phyloP scores from a whole-genome alignment of 2,329 filamentous ascomycete species.

The Exserohilum turcica region DNA sequence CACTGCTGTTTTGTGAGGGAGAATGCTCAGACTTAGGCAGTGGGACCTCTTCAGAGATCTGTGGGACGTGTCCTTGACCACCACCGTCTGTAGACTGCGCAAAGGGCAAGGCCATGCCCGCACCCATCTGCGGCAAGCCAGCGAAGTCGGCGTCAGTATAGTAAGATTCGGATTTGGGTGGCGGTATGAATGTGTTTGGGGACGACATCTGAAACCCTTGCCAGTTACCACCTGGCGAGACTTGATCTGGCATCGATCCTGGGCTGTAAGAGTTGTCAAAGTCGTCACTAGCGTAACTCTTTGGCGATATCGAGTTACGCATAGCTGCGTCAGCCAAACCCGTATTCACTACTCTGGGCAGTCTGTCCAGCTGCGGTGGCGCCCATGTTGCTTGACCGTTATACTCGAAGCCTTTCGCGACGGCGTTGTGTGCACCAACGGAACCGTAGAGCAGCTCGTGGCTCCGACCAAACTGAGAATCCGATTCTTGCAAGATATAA shows the following conservation, averaged over 20 bases:
- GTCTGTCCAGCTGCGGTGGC: background rate
- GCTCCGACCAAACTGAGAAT: slow-evolving; percentile 11
- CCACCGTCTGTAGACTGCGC: background rate
- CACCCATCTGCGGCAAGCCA: background rate
- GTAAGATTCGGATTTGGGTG: background rate
- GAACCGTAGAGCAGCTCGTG: slow-evolving; percentile 15
- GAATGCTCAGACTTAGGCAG: slow-evolving; percentile 11
- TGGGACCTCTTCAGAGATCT: background rate
- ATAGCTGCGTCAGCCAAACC: slow-evolving; percentile 16
- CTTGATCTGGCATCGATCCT: slow-evolving; percentile 6
- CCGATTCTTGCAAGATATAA: slow-evolving; percentile 9
- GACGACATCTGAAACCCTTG: background rate
- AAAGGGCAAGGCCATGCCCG: background rate
- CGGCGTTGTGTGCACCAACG: slow-evolving; percentile 2
- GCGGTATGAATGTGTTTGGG: background rate
- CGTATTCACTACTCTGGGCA: slow-evolving; percentile 2
- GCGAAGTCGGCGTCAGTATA: background rate
- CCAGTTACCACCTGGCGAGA: slow-evolving; percentile 11
- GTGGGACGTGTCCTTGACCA: background rate
- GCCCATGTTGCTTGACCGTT: slow-evolving; percentile 1
- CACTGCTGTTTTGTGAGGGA: slow-evolving; percentile 15
- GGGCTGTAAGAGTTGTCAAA: slow-evolving; percentile 15
- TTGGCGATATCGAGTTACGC: slow-evolving; percentile 24
- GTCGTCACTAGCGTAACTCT: slow-evolving; percentile 27
- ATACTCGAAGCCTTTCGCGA: slow-evolving; percentile 11